phyloP scores from a whole-genome alignment of 352 stramenopile genomes.

The Pythium utonaiense region DNA sequence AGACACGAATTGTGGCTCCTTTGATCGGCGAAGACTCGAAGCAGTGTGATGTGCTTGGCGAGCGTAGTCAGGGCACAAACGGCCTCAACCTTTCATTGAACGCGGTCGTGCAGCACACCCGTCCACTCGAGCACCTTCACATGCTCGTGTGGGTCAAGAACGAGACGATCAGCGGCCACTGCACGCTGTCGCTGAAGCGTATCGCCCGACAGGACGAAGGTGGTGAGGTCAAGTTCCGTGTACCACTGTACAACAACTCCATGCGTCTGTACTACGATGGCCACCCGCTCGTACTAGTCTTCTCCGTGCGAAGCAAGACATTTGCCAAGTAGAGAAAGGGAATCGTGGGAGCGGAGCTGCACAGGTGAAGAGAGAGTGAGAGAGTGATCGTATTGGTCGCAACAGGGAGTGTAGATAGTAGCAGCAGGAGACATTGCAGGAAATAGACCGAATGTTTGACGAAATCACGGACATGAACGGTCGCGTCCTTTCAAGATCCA shows the following conservation, averaged over 20 bases:
- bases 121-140: conserved; percentile 69
- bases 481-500: background rate
- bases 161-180: conserved; percentile 75
- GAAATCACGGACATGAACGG: background rate
- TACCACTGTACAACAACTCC: conserved; percentile 78
- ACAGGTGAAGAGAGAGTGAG: background rate
- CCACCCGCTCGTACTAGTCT: conserved; percentile 65
- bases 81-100: conserved; percentile 67
- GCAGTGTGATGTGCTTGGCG: conserved; percentile 75
- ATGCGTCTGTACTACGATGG: conserved; percentile 73
- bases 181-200: conserved; percentile 76
- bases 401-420: background rate
- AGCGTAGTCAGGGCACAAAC: conserved; percentile 50
- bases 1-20: conserved; percentile 67
- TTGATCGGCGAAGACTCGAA: conserved; percentile 74
- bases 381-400: background rate
- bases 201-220: conserved; percentile 65
- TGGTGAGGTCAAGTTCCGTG: conserved; percentile 67
- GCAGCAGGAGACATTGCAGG: background rate
- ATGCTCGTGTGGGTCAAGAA: conserved; percentile 86
- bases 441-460: conserved; percentile 12
- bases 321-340: conserved; percentile 68
- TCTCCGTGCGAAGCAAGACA: conserved; percentile 79
- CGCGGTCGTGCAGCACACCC: conserved; percentile 65
- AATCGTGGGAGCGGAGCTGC: background rate